Evolutionary conservation across 805 yeast species (phyloP).

Genomic region (Candida krabiensis): DNA sequence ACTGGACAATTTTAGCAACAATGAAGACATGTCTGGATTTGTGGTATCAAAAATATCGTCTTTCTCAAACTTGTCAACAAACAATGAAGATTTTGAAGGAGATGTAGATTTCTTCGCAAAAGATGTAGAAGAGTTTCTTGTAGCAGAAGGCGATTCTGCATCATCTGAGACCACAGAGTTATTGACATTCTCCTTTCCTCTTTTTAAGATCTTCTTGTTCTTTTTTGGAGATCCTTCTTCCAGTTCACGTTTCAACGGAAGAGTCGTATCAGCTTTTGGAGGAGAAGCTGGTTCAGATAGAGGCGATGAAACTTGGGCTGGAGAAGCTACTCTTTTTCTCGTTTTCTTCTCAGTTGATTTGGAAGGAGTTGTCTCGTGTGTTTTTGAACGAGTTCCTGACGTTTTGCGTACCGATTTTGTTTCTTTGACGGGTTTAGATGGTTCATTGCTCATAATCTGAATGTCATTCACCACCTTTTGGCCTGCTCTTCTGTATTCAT

Average conservation of each 20-base stretch:
- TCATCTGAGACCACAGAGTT: conserved; percentile 16
- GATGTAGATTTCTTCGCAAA: conserved; percentile 5
- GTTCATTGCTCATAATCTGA: conserved; percentile 3
- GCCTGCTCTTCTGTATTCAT: conserved; percentile 22
- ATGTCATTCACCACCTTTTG: conserved; percentile 7
- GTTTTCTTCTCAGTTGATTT: background rate
- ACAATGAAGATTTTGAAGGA: conserved; percentile 16
- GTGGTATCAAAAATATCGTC: conserved; percentile 15
- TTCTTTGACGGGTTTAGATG: background rate
- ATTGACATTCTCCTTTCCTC: conserved; percentile 5
- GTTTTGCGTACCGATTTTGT: conserved; percentile 4
- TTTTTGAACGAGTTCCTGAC: conserved; percentile 1
- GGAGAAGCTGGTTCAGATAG: conserved; percentile 4
- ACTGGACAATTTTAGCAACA: conserved; percentile 7
- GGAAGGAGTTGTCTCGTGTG: background rate
- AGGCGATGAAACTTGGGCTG: conserved; percentile 1
- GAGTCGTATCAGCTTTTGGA: conserved; percentile 9
- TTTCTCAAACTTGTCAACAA: conserved; percentile 25
- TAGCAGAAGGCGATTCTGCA: conserved; percentile 11
- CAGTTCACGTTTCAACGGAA: conserved; percentile 20
- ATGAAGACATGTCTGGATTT: conserved; percentile 11
- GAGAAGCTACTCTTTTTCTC: conserved; percentile 2
- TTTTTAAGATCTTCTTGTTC: conserved; percentile 18
- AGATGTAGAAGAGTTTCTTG: background rate
- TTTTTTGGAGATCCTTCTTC: conserved; percentile 14